Evolutionary conservation across 352 stramenopile genomes (phyloP).

Genomic region (Pythium dissotocum): DNA sequence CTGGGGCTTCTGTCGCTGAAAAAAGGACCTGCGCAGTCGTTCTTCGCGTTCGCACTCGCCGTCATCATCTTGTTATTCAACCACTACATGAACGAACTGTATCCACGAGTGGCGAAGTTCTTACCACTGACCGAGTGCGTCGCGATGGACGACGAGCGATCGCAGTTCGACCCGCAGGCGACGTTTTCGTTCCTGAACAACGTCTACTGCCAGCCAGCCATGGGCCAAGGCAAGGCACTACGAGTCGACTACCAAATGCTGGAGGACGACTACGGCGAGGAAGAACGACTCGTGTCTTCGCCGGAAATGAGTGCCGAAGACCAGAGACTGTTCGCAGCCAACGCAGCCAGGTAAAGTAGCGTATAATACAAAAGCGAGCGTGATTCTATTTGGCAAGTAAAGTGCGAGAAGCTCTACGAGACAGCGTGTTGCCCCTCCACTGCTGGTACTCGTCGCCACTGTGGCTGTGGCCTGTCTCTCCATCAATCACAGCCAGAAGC

Average conservation of each 20-base stretch:
- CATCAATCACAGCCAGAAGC: slow-evolving; percentile 52
- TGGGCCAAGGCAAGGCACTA: slow-evolving; percentile 52
- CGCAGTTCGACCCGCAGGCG: slow-evolving; percentile 34
- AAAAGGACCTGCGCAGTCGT: slow-evolving; percentile 36
- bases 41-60: slow-evolving; percentile 29
- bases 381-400: slow-evolving; percentile 39
- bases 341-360: slow-evolving; percentile 6
- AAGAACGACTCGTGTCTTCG: slow-evolving; percentile 36
- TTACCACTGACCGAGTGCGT: slow-evolving; percentile 64
- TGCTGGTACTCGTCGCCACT: slow-evolving; percentile 39
- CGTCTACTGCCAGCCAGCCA: slow-evolving; percentile 71
- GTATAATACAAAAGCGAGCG: slow-evolving; percentile 23
- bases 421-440: slow-evolving; percentile 33
- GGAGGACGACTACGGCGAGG: slow-evolving; percentile 33
- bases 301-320: slow-evolving; percentile 46
- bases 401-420: slow-evolving; percentile 19
- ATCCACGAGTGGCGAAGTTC: slow-evolving; percentile 57
- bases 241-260: slow-evolving; percentile 66
- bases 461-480: slow-evolving; percentile 26
- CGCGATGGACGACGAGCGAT: slow-evolving; percentile 46
- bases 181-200: slow-evolving; percentile 68
- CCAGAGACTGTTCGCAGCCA: slow-evolving; percentile 44
- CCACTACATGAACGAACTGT: slow-evolving; percentile 57
- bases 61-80: slow-evolving; percentile 62
- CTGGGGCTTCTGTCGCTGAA: slow-evolving; percentile 83